These are phyloP conservation scores for Chlorociboria aeruginascens DNA, from an alignment of 495 filamentous ascomycete genomes.

Conservation along the genomic window DNA sequence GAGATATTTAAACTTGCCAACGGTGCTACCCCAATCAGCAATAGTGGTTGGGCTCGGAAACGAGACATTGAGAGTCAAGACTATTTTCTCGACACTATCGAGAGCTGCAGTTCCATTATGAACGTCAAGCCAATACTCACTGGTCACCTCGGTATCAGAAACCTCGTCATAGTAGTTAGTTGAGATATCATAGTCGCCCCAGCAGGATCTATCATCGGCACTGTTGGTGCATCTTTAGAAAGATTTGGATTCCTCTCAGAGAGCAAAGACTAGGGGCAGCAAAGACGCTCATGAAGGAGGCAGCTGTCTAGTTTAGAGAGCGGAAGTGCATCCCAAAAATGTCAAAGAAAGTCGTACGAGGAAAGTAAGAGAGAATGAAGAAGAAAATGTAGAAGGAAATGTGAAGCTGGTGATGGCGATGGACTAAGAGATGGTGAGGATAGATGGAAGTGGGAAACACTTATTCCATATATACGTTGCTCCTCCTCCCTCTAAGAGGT, in stretches of 20 bases:
- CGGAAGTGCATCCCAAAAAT: too few species aligned
- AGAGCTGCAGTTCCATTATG: conserved; percentile 31
- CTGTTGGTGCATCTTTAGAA: conserved; percentile 10
- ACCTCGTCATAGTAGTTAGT: conserved; percentile 38
- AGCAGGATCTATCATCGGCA: conserved; percentile 15
- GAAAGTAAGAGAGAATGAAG: too few species aligned
- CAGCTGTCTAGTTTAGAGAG: background rate
- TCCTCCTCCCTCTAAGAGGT: too few species aligned
- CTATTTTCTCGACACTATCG: conserved; percentile 32
- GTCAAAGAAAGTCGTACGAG: too few species aligned
- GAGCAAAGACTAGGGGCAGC: background rate
- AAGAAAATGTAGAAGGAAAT: too few species aligned
- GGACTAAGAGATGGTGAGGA: too few species aligned
- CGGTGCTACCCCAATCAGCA: conserved; percentile 24
- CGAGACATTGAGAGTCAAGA: conserved; percentile 30
- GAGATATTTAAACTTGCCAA: conserved; percentile 25
- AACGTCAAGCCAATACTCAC: conserved; percentile 31
- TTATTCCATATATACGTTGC: too few species aligned
- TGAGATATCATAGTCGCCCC: conserved; percentile 37
- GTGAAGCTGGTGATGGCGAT: too few species aligned
- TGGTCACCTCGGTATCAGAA: conserved; percentile 34
- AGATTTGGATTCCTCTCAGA: background rate
- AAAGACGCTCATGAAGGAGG: background rate
- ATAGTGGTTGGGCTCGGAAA: conserved; percentile 29
- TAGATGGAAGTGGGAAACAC: too few species aligned